A percentile compares a stretch with the other conserved stretches of the same genome.
phyloP scores from a whole-genome alignment of 371 early-diverging fungal genomes.

The Nematocida homosporus region DNA sequence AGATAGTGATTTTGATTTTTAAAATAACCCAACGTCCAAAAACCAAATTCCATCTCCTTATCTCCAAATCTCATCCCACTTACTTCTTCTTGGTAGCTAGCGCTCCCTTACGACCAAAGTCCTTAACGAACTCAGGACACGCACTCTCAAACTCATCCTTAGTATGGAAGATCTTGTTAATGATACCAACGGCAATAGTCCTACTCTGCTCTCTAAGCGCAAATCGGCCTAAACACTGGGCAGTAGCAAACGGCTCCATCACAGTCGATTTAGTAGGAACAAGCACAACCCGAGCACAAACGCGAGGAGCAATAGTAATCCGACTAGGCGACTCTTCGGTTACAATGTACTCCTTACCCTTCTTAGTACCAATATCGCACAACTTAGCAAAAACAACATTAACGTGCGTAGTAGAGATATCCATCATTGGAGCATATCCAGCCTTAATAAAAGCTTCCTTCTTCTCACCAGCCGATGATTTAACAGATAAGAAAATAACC shows the following conservation, averaged over 20 bases:
- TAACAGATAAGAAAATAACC: conserved; percentile 53
- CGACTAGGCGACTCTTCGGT: conserved; percentile 44
- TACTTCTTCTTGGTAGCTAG: no score
- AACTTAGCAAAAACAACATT: conserved; percentile 56
- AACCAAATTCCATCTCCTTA: conserved; percentile 19
- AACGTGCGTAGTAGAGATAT: conserved; percentile 63
- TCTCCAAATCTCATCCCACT: conserved; percentile 45
- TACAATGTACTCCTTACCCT: conserved; percentile 43
- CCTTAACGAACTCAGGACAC: conserved; percentile 42
- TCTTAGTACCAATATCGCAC: conserved; percentile 53
- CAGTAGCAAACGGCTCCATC: conserved; percentile 58
- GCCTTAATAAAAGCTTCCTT: conserved; percentile 52
- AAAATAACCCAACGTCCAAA: background rate
- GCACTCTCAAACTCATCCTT: conserved; percentile 43
- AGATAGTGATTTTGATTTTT: no score
- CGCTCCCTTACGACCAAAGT: no score
- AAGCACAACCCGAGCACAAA: conserved; percentile 56
- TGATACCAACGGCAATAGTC: conserved; percentile 63
- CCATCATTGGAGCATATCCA: conserved; percentile 66
- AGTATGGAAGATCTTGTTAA: conserved; percentile 48
- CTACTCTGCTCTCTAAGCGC: conserved; percentile 66
- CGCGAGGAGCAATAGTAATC: conserved; percentile 33
- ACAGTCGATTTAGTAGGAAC: conserved; percentile 62
- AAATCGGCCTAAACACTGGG: conserved; percentile 64
- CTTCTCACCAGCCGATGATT: background rate